phyloP scores from a whole-genome alignment of 192 early-diverging fungal genomes.

The Backusella morwellensis region DNA sequence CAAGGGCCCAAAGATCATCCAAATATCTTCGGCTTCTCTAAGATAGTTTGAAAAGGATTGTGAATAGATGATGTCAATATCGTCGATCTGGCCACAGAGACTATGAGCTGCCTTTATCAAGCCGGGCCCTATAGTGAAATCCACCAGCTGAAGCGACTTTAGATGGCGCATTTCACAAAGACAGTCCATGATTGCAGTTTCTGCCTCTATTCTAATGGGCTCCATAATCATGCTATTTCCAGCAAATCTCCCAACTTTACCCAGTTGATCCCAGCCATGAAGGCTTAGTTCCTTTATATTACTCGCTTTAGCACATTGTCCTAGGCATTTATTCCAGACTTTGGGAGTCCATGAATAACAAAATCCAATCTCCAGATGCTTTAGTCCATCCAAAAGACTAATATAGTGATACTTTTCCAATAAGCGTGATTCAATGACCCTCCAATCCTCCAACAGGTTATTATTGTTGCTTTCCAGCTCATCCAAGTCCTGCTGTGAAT shows the following conservation, averaged over 20 bases:
- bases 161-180: neutral
- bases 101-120: neutral
- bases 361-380: conserved; percentile 5
- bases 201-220: neutral
- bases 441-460: neutral
- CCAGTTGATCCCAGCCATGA: conserved; percentile 14
- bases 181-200: neutral
- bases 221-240: neutral
- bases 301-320: neutral
- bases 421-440: neutral
- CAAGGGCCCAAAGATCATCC: neutral
- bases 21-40: neutral
- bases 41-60: conserved; percentile 4
- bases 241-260: neutral
- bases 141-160: neutral
- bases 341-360: conserved; percentile 12
- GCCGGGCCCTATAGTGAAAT: conserved; percentile 3
- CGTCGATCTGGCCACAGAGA: neutral
- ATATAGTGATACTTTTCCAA: neutral
- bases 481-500: conserved; percentile 1
- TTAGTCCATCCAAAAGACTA: neutral
- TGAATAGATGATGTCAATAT: neutral
- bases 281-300: neutral
- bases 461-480: neutral
- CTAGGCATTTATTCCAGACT: neutral